phyloP scores from a whole-genome alignment of 2,329 filamentous ascomycete species.

The Colletotrichum navitas region DNA sequence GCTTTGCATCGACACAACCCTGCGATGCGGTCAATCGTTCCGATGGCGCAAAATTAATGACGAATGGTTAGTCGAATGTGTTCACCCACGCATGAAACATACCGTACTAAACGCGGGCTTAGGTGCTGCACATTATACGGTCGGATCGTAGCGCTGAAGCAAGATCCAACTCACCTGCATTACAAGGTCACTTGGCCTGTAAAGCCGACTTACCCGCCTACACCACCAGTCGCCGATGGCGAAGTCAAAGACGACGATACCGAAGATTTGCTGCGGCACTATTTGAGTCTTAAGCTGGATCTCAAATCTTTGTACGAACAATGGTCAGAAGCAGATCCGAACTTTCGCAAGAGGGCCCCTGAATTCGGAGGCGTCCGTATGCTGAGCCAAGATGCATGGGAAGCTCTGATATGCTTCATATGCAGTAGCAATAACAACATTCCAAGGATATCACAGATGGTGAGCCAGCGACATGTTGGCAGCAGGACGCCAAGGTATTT shows the following conservation, averaged over 20 bases:
- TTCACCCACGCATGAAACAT: background rate
- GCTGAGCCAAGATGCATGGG: slow-evolving; percentile 95
- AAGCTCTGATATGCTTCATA: slow-evolving; percentile 92
- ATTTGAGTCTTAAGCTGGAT: slow-evolving; percentile 88
- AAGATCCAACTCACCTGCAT: slow-evolving; percentile 82
- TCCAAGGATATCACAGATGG: slow-evolving; percentile 94
- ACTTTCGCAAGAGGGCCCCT: slow-evolving; percentile 89
- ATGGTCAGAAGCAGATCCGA: slow-evolving; percentile 87
- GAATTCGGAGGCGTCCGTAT: slow-evolving; percentile 93
- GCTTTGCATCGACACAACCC: slow-evolving; percentile 92
- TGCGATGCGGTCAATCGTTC: slow-evolving; percentile 96
- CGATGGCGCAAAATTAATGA: slow-evolving; percentile 90
- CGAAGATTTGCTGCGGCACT: slow-evolving; percentile 80
- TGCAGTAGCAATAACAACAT: slow-evolving; percentile 99
- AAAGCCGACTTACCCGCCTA: slow-evolving; percentile 37
- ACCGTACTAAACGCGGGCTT: background rate
- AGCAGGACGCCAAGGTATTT: background rate
- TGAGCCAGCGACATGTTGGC: slow-evolving; percentile 49
- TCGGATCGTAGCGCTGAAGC: slow-evolving; percentile 85
- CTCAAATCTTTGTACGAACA: slow-evolving; percentile 82
- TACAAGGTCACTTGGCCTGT: slow-evolving; percentile 78
- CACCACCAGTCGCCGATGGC: slow-evolving; percentile 23
- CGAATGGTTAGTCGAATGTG: slow-evolving; percentile 74
- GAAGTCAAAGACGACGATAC: slow-evolving; percentile 72
- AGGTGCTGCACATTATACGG: slow-evolving; percentile 88